These are phyloP conservation scores for Penicillium atrosanguineum DNA, from an alignment of 495 filamentous ascomycete species.

Conservation along the genomic window DNA sequence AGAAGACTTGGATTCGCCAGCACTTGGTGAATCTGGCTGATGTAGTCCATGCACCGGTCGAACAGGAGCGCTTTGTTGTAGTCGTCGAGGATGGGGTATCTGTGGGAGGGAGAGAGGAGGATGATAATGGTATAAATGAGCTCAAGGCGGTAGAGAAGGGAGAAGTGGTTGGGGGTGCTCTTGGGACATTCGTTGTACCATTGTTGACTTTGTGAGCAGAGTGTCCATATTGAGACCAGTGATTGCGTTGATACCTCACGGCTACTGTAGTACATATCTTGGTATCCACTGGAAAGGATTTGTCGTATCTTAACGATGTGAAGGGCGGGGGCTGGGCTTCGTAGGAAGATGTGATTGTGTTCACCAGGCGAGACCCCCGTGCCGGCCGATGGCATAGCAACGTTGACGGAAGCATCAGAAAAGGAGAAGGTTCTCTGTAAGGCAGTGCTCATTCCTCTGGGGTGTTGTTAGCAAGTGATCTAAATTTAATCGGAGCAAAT, in stretches of 20 bases:
- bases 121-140: slow-evolving; percentile 81
- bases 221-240: slow-evolving; percentile 57
- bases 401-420: slow-evolving; percentile 80
- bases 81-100: slow-evolving; percentile 59
- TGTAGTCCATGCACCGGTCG: slow-evolving; percentile 73
- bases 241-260: slow-evolving; percentile 60
- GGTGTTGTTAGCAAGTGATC: background rate
- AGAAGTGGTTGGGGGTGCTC: slow-evolving; percentile 54
- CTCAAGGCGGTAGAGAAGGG: slow-evolving; percentile 75
- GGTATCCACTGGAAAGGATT: slow-evolving; percentile 79
- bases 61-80: slow-evolving; percentile 76
- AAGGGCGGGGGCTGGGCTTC: slow-evolving; percentile 49
- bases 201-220: slow-evolving; percentile 60
- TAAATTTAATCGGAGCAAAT: background rate
- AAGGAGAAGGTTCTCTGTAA: slow-evolving; percentile 83
- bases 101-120: slow-evolving; percentile 70
- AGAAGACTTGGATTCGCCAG: slow-evolving; percentile 31
- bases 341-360: slow-evolving; percentile 45
- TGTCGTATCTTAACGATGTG: slow-evolving; percentile 74
- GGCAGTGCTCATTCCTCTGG: slow-evolving; percentile 75
- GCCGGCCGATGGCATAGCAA: slow-evolving; percentile 50
- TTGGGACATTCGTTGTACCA: slow-evolving; percentile 65
- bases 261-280: slow-evolving; percentile 71
- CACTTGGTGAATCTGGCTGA: slow-evolving; percentile 40
- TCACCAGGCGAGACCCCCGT: slow-evolving; percentile 30